Evolutionary conservation across 257 asterid genomes (phyloP), one percentile per base, ranked within the genome.

Genomic region (Solanum etuberosum): DNA sequence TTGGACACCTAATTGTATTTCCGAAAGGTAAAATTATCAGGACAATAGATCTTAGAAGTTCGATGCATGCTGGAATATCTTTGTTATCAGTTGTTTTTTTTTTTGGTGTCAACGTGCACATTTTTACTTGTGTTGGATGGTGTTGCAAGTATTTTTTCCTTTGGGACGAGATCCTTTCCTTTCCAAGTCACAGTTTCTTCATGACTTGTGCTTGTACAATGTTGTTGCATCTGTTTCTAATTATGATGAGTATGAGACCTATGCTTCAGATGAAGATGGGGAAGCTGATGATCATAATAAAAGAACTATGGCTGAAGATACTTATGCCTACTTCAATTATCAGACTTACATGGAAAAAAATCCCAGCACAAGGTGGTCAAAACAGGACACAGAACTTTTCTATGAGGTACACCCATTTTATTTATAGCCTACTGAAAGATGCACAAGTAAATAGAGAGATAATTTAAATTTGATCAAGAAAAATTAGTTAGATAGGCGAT

Each of bases 371-470:
- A 90, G 94, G 93, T 97, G 99, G 99, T 90, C 98, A 65, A 92
- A 95, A 89, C 93, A 92, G 92, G 98, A 95, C 74, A 95, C 98
- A 11, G 96, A 95, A 87, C 87, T 93, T 89, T 97, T 97, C 92
- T 97, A 97, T 57, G 88, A 97, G 98, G 99, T 95, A 91, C 40
- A 63, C 80, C 87, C 86, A 67, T 87, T 29, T 63, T 43, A 27
- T 70, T 83, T 37, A 31, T 77, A 38, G 43, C 63, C 32, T 23
- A 38, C 61, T 37, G 20, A 74, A 5, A 37, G 54, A 74, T 23
- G n/a, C 31, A 20, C 16, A 31, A 25, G n/a, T n/a, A 57, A 27
- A 38, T 23, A 20, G 59, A 34, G 87, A 40, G 63, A 12, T 43
- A 86, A 80, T 34, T 85, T 7, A 51, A 32, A 77, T 77, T 46